A percentile compares a stretch with the other conserved stretches of the same genome.
Conservation (phyloP, 2,329 filamentous ascomycete species). For the Colletotrichum paranaense region DNA sequence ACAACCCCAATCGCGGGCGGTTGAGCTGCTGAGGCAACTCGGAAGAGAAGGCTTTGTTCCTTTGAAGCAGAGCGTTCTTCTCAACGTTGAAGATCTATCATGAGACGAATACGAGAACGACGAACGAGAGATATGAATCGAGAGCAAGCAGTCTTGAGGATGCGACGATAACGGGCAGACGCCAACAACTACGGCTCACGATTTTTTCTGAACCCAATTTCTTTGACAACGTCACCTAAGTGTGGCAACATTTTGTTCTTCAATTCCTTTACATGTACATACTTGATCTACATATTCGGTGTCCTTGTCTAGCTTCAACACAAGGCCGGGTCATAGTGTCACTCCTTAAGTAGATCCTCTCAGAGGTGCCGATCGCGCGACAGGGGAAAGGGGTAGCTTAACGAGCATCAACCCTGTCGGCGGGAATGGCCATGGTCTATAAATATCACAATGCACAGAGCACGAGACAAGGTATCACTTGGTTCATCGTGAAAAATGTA, state of each 20-base stretch:
- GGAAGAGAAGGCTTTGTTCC: constrained; percentile 17
- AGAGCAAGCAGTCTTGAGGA: not conserved
- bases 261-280: constrained; percentile 9
- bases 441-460: not conserved
- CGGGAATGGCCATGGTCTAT: not conserved
- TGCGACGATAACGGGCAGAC: not conserved
- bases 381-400: not conserved
- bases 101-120: not conserved
- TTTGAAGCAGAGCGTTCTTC: constrained; percentile 17
- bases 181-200: not conserved
- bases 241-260: not conserved
- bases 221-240: not conserved
- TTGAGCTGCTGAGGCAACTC: constrained; percentile 1
- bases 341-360: not conserved
- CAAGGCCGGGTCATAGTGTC: not conserved
- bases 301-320: not conserved
- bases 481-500: not conserved
- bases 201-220: not conserved
- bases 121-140: not conserved
- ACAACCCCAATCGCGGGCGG: not conserved
- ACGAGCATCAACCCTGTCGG: not conserved
- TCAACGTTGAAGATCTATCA: constrained; percentile 17
- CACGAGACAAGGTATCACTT: not conserved
- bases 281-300: constrained; percentile 9
- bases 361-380: not conserved